Percentiles rank a stretch among this genome's conserved stretches.
These are phyloP conservation scores for Stylosanthes scabra DNA, from an alignment of 331 rosid species.

Conservation along the genomic window DNA sequence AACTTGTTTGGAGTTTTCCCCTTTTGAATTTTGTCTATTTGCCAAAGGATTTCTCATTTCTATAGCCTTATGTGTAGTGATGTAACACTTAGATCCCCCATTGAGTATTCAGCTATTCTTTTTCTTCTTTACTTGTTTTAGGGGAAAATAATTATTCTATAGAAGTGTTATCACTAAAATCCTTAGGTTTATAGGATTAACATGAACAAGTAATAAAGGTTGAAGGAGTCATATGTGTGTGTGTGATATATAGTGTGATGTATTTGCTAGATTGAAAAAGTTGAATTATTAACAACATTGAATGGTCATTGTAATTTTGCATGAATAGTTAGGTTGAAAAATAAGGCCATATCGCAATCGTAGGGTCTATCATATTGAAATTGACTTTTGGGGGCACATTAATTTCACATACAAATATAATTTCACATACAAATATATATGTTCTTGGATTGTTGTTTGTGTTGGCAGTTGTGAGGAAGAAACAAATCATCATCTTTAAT, in stretches of 20 bases:
- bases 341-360: slow-evolving; percentile 2
- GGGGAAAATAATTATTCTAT: neutral
- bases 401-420: neutral
- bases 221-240: neutral
- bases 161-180: too few species aligned
- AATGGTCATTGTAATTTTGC: neutral
- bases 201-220: neutral
- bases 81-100: slow-evolving; percentile 33
- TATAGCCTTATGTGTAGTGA: neutral
- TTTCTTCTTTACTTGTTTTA: slow-evolving; percentile 11
- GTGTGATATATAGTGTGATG: neutral
- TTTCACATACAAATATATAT: neutral
- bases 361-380: slow-evolving; percentile 25
- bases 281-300: neutral
- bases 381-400: slow-evolving; percentile 23
- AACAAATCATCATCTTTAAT: slow-evolving; percentile 24
- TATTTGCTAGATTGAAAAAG: neutral
- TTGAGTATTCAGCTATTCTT: neutral
- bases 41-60: neutral
- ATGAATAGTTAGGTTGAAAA: slow-evolving; percentile 14
- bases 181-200: neutral
- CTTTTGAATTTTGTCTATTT: slow-evolving; percentile 27
- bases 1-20: slow-evolving; percentile 44
- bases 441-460: slow-evolving; percentile 3
- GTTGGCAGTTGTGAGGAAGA: slow-evolving; percentile 6